phyloP scores from a whole-genome alignment of 108 stramenopile genomes.

The Nitzschia palea region DNA sequence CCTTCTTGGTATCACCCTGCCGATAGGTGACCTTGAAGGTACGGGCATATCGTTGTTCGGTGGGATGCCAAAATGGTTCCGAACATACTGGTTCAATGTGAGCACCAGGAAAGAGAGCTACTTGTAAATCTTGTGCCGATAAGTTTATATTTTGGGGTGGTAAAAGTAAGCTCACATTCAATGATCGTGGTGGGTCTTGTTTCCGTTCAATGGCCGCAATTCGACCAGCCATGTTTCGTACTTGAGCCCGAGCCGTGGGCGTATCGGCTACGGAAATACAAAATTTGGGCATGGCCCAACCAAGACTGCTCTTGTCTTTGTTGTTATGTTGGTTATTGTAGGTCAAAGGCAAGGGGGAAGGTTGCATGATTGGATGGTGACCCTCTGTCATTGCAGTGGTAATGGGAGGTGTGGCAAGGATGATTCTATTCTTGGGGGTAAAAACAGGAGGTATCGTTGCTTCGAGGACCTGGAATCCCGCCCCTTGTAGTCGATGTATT shows the following conservation, averaged over 20 bases:
- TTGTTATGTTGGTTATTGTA: neutral
- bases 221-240: slow-evolving; percentile 43
- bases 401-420: slow-evolving; percentile 39
- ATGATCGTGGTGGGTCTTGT: slow-evolving; percentile 35
- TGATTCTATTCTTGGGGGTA: slow-evolving; percentile 60
- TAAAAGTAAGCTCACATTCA: slow-evolving; percentile 39
- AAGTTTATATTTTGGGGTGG: slow-evolving; percentile 28
- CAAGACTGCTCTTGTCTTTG: neutral
- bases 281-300: slow-evolving; percentile 31
- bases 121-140: slow-evolving; percentile 8
- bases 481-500: slow-evolving; percentile 41
- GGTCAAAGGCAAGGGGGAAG: neutral
- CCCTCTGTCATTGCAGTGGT: neutral
- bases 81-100: slow-evolving; percentile 22
- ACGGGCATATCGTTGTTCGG: slow-evolving; percentile 3
- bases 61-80: slow-evolving; percentile 30
- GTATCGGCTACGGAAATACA: slow-evolving; percentile 51
- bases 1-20: slow-evolving; percentile 18
- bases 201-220: slow-evolving; percentile 41
- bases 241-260: neutral
- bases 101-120: slow-evolving; percentile 5
- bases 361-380: slow-evolving; percentile 25
- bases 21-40: slow-evolving; percentile 48
- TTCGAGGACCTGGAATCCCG: slow-evolving; percentile 43
- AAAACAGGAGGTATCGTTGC: slow-evolving; percentile 44